A percentile compares a stretch with the other conserved stretches of the same genome.
Evolutionary conservation across 202 grass and related monocot species (phyloP).

Genomic region (Hordeum pubiflorum): DNA sequence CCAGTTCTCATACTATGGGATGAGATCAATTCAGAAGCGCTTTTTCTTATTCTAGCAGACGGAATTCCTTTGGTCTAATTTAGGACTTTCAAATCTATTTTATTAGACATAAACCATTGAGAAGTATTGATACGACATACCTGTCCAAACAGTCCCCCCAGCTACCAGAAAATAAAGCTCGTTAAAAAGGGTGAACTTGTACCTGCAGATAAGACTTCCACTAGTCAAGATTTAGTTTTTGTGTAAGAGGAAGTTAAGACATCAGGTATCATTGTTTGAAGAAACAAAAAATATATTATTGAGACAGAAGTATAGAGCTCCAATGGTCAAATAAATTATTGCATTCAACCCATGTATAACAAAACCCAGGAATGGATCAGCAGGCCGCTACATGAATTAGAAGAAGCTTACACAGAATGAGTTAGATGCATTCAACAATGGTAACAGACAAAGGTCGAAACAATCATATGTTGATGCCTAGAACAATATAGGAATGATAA

Average conservation of each 20-base stretch:
- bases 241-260: neutral
- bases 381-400: neutral
- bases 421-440: neutral
- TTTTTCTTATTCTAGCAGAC: too few species aligned
- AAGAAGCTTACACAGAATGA: neutral
- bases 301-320: neutral
- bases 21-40: too few species aligned
- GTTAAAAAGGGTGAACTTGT: slow-evolving; percentile 98
- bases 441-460: slow-evolving; percentile 1
- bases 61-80: too few species aligned
- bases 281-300: neutral
- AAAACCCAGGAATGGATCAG: neutral
- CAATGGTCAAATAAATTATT: slow-evolving; percentile 2
- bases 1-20: neutral
- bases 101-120: neutral
- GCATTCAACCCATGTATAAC: neutral
- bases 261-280: neutral
- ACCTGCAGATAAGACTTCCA: slow-evolving; percentile 47
- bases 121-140: slow-evolving; percentile 30
- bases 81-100: too few species aligned
- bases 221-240: slow-evolving; percentile 13
- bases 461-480: neutral
- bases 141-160: slow-evolving; percentile 96
- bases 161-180: slow-evolving; percentile 98
- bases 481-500: neutral